These are phyloP conservation scores for Trichoderma semiorbis DNA, from an alignment of 2,329 filamentous ascomycete species.

Conservation along the genomic window DNA sequence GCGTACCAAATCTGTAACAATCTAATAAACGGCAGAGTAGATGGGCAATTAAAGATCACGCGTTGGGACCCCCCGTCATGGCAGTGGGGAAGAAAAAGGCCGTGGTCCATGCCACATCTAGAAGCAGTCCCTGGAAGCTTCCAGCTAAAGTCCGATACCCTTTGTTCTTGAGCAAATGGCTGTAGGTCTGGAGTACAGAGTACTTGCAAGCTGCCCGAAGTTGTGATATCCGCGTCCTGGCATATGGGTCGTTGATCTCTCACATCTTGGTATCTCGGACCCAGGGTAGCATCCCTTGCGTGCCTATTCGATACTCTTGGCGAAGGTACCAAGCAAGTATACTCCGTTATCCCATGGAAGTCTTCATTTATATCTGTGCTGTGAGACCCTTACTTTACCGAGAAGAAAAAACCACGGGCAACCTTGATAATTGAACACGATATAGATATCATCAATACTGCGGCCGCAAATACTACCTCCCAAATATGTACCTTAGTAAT, in stretches of 20 bases:
- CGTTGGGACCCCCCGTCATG: not conserved
- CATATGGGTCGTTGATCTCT: not conserved
- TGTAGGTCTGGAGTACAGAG: not conserved
- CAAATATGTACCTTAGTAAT: not conserved
- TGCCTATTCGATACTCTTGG: not conserved
- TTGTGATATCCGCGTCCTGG: not conserved
- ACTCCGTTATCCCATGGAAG: not conserved
- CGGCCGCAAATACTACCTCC: not conserved
- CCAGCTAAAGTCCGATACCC: not conserved
- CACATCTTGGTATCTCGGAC: not conserved
- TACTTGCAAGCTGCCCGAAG: not conserved
- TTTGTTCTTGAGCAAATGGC: not conserved
- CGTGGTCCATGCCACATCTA: conserved; percentile 1
- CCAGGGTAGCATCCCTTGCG: not conserved
- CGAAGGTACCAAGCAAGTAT: not conserved
- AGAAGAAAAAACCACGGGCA: too few species aligned
- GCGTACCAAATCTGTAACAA: not conserved
- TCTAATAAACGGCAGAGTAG: not conserved
- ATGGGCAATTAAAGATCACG: not conserved
- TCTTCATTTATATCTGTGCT: not conserved
- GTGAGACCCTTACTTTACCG: not conserved
- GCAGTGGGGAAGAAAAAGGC: not conserved
- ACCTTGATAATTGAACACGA: too few species aligned
- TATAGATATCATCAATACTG: not conserved
- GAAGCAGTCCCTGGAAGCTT: conserved; percentile 3